Conservation (phyloP, 78 protist genomes). For the slime mould (Dictyostelium discoideum) region dicty_2.7 NC_007088.5:6489501-6490000, state of each 20-base stretch:
- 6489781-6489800: conserved; percentile 20
- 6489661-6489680: background rate
- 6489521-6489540: conserved; percentile 43
- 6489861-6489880: background rate
- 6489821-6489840: background rate
- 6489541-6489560: conserved; percentile 27
- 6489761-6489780: conserved; percentile 2
- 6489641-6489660: conserved; percentile 19
- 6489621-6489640: background rate
- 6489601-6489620: background rate
- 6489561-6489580: background rate
- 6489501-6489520: conserved; percentile 28
- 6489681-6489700: conserved; percentile 22
- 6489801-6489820: conserved; percentile 42
- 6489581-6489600: background rate
- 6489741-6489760: background rate
- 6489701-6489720: background rate
- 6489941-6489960: background rate
- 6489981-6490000: background rate
- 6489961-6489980: conserved; percentile 3
- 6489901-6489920: background rate
- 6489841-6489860: background rate
- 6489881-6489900: background rate
- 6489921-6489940: background rate
- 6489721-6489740: background rate